phyloP scores from a whole-genome alignment of 352 stramenopile species.

The Globisporangium mamillatum region DNA sequence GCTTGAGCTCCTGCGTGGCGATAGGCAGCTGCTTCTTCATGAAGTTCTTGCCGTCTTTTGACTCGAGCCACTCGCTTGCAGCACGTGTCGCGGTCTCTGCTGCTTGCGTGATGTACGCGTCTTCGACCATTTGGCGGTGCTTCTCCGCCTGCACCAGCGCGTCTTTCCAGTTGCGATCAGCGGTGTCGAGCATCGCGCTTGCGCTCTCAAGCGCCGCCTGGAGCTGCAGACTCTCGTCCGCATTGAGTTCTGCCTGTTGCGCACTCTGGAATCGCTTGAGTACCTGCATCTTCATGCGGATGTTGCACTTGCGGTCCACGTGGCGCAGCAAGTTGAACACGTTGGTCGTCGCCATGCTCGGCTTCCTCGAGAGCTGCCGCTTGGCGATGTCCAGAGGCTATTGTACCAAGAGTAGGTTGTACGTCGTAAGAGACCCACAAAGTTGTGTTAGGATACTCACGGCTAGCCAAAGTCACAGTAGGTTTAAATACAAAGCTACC shows the following conservation, averaged over 20 bases:
- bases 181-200: constrained; percentile 24
- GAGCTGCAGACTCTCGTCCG: constrained; percentile 28
- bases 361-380: constrained; percentile 26
- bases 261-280: constrained; percentile 35
- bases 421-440: not conserved
- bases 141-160: constrained; percentile 34
- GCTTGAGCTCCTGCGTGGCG: constrained; percentile 49
- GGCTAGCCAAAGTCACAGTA: no score
- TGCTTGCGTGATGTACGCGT: constrained; percentile 22
- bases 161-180: constrained; percentile 34
- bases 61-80: constrained; percentile 56
- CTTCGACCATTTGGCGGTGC: constrained; percentile 34
- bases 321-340: constrained; percentile 37
- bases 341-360: constrained; percentile 27
- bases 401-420: no score
- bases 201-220: constrained; percentile 27
- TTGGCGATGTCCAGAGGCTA: constrained; percentile 62
- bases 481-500: not conserved
- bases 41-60: constrained; percentile 50
- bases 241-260: constrained; percentile 14
- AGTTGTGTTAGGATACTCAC: not conserved
- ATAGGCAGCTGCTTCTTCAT: constrained; percentile 49
- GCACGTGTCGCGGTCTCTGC: constrained; percentile 16
- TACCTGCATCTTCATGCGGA: constrained; percentile 60
- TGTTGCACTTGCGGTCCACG: constrained; percentile 51